phyloP scores from a whole-genome alignment of 495 filamentous ascomycete genomes.

The Peziza echinospora region DNA sequence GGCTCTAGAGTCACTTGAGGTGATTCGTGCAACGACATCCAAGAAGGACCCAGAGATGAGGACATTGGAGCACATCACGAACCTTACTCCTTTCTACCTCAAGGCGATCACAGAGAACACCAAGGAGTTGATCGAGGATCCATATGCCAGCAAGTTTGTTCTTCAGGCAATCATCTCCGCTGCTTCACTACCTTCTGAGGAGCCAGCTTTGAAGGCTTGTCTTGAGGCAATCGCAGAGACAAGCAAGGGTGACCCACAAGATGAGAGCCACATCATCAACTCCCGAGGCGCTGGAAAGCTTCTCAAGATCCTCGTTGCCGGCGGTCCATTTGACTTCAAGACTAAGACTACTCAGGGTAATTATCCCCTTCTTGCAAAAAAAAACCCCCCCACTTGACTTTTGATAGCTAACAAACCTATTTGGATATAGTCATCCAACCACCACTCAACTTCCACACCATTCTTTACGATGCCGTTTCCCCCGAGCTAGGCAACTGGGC shows the following conservation, averaged over 20 bases:
- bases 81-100: conserved; percentile 44
- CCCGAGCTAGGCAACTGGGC: conserved; percentile 69
- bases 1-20: conserved; percentile 50
- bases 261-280: conserved; percentile 33
- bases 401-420: no score
- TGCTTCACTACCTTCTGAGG: neutral
- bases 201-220: conserved; percentile 24
- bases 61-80: conserved; percentile 50
- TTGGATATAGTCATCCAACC: conserved; percentile 41
- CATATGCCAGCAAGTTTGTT: conserved; percentile 73
- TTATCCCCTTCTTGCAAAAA: conserved; percentile 1
- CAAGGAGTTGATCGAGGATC: conserved; percentile 40
- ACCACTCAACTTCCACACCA: conserved; percentile 52
- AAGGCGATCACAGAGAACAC: conserved; percentile 47
- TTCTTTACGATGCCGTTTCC: conserved; percentile 56
- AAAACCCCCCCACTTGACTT: neutral
- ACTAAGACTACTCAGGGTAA: conserved; percentile 38
- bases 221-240: conserved; percentile 43
- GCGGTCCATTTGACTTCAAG: conserved; percentile 57
- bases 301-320: conserved; percentile 71
- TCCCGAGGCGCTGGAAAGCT: conserved; percentile 54
- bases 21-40: conserved; percentile 28
- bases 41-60: conserved; percentile 72
- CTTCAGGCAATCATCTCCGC: conserved; percentile 61
- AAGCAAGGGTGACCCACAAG: conserved; percentile 36